Conservation (phyloP, 2,329 filamentous ascomycete species). For the Phialophora chinensis region DNA sequence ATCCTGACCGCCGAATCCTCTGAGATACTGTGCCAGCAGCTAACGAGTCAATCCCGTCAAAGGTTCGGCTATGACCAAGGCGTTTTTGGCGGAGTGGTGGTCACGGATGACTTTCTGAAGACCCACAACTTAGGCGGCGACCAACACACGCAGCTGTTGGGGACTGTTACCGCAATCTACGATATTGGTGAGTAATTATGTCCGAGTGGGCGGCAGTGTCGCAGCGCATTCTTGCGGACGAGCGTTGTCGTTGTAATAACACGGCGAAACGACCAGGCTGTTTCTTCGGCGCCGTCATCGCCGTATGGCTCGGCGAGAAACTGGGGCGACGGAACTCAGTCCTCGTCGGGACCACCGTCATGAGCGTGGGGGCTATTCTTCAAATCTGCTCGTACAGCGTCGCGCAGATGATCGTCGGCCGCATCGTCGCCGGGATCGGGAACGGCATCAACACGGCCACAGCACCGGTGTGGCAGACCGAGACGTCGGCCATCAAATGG, state of each 20-base stretch:
- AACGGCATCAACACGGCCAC: conserved; percentile 44
- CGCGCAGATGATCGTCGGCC: conserved; percentile 52
- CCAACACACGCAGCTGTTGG: conserved; percentile 40
- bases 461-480: conserved; percentile 59
- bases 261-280: conserved; percentile 52
- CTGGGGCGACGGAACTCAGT: conserved; percentile 58
- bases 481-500: conserved; percentile 55
- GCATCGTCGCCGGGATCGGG: conserved; percentile 51
- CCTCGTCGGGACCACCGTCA: conserved; percentile 56
- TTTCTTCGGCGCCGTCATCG: conserved; percentile 61
- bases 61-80: conserved; percentile 51
- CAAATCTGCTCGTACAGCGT: conserved; percentile 54
- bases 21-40: background rate
- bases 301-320: conserved; percentile 53
- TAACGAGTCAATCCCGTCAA: background rate
- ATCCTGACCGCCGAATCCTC: too few relatives aligned
- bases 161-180: conserved; percentile 63
- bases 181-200: conserved; percentile 51
- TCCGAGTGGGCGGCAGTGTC: too few relatives aligned
- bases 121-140: conserved; percentile 53
- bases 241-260: too few relatives aligned
- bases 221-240: too few relatives aligned
- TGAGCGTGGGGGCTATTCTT: conserved; percentile 56
- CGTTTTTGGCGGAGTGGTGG: conserved; percentile 62
- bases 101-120: conserved; percentile 60